These are phyloP conservation scores for Penicillium pancosmium DNA, from an alignment of 495 filamentous ascomycete species.

Conservation along the genomic window DNA sequence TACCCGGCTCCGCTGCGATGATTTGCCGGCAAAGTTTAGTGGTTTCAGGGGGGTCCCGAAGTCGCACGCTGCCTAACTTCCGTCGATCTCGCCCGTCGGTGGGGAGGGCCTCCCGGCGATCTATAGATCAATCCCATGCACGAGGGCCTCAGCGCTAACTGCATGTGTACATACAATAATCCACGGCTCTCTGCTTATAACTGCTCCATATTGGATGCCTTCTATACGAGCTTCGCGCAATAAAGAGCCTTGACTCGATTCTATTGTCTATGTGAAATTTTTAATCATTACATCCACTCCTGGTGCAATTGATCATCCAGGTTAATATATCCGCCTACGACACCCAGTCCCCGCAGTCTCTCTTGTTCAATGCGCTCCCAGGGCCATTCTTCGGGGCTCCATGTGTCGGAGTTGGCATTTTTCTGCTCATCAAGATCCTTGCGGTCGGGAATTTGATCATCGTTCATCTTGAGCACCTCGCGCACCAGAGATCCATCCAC, in stretches of 20 bases:
- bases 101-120: not conserved
- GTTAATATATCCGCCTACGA: conserved; percentile 53
- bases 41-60: conserved; percentile 5
- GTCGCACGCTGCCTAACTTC: not conserved
- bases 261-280: not conserved
- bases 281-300: conserved; percentile 38
- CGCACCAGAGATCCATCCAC: conserved; percentile 42
- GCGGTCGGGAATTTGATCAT: conserved; percentile 30
- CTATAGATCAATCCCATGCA: conserved; percentile 1
- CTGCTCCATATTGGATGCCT: too few species aligned
- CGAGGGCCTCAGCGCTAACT: not conserved
- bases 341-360: conserved; percentile 53
- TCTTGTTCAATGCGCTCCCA: conserved; percentile 62
- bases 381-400: conserved; percentile 49
- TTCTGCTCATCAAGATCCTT: conserved; percentile 36
- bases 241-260: not conserved
- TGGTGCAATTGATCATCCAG: conserved; percentile 52
- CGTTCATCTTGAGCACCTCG: conserved; percentile 40
- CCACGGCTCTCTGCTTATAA: not conserved
- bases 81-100: conserved; percentile 1
- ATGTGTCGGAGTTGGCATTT: conserved; percentile 37
- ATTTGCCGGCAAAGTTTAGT: not conserved
- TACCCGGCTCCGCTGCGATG: not conserved
- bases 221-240: too few species aligned
- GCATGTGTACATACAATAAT: not conserved